These are phyloP conservation scores for Penicillium aurantiogriseum DNA, from an alignment of 2,329 filamentous ascomycete genomes.

Conservation along the genomic window DNA sequence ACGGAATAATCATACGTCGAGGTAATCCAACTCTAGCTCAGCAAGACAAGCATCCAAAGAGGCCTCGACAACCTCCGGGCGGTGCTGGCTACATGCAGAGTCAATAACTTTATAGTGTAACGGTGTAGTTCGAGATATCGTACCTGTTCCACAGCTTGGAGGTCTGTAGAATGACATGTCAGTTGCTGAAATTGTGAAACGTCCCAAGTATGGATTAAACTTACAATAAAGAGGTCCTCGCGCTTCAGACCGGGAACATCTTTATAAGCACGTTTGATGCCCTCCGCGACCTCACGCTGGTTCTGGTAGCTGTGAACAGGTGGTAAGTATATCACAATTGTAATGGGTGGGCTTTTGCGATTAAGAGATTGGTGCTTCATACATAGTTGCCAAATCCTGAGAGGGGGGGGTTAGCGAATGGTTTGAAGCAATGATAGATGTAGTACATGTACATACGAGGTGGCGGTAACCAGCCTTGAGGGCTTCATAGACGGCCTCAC, in stretches of 20 bases:
- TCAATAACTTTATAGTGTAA: slow-evolving; percentile 1
- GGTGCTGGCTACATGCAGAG: slow-evolving; percentile 38
- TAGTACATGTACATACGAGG: slow-evolving; percentile 29
- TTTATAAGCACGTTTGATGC: slow-evolving; percentile 37
- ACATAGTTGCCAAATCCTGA: slow-evolving; percentile 43
- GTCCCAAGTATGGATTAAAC: slow-evolving; percentile 1
- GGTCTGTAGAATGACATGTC: slow-evolving; percentile 37
- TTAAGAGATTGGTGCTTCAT: slow-evolving; percentile 9
- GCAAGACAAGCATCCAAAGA: slow-evolving; percentile 51
- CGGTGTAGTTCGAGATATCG: background rate
- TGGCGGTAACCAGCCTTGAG: slow-evolving; percentile 44
- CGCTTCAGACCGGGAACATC: slow-evolving; percentile 43
- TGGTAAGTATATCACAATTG: background rate
- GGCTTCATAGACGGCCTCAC: slow-evolving; percentile 41
- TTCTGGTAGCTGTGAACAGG: slow-evolving; percentile 35
- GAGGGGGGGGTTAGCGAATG: slow-evolving; percentile 12
- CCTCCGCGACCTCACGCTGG: slow-evolving; percentile 37
- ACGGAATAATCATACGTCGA: slow-evolving; percentile 47
- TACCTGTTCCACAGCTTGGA: slow-evolving; percentile 59
- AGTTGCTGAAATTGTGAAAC: background rate
- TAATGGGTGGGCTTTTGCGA: background rate
- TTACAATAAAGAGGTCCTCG: slow-evolving; percentile 43
- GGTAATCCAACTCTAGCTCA: slow-evolving; percentile 54
- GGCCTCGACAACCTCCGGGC: slow-evolving; percentile 51
- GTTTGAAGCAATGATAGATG: background rate